Percentiles rank a stretch among this genome's conserved stretches.
These are phyloP conservation scores for Rhododendron mucronatum DNA, from an alignment of 148 eudicot genomes.

Conservation along the genomic window DNA sequence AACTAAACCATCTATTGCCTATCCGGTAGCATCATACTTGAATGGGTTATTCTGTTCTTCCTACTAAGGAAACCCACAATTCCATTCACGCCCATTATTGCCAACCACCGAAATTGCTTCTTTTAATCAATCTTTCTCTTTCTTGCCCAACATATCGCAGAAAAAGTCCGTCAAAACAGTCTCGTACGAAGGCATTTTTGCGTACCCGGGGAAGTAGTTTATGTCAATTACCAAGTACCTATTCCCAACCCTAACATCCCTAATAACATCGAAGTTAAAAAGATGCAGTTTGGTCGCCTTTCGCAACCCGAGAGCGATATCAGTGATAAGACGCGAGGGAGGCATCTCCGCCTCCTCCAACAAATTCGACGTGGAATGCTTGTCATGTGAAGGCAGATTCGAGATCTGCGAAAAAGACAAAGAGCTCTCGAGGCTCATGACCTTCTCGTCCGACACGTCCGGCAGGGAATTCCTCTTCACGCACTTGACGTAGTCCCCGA, in stretches of 20 bases:
- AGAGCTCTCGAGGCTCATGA: conserved; percentile 33
- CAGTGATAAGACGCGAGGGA: conserved; percentile 37
- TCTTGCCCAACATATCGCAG: conserved; percentile 46
- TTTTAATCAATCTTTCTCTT: conserved; percentile 16
- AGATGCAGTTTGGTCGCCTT: conserved; percentile 45
- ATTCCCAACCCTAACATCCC: conserved; percentile 55
- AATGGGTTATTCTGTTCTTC: conserved; percentile 23
- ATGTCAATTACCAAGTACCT: conserved; percentile 82
- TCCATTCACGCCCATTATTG: conserved; percentile 20
- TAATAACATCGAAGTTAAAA: conserved; percentile 72
- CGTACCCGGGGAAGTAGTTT: conserved; percentile 91
- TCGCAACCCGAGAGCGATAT: conserved; percentile 48
- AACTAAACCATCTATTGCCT: not conserved
- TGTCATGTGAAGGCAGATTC: conserved; percentile 39
- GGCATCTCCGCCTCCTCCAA: conserved; percentile 65
- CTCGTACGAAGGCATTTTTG: conserved; percentile 76
- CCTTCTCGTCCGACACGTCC: conserved; percentile 52
- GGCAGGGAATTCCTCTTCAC: conserved; percentile 73
- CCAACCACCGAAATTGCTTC: conserved; percentile 23
- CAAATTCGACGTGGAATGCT: conserved; percentile 33
- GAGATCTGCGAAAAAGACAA: conserved; percentile 72
- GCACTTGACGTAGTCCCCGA: conserved; percentile 60
- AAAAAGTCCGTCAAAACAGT: conserved; percentile 62
- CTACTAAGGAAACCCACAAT: conserved; percentile 15
- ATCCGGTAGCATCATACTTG: conserved; percentile 11